Evolutionary conservation across 345 rosid genomes (phyloP), one percentile per base, ranked within the genome.

Genomic region (Corymbia maculata): DNA sequence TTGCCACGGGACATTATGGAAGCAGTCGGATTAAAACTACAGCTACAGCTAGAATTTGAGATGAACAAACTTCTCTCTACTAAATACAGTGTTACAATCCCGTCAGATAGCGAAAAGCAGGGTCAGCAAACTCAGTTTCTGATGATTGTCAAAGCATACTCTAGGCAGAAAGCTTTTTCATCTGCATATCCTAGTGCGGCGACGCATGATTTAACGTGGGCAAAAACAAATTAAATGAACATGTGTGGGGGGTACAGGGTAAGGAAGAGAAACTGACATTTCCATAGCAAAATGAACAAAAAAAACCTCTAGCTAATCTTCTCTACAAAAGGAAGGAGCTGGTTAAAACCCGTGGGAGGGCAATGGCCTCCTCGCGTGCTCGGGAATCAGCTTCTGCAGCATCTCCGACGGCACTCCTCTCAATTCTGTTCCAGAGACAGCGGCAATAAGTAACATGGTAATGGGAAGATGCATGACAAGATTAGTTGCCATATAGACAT

Each of bases 281-380:
- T 59, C 84, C 79, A 61, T 47, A 17, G 55, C 82, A 7, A 80
- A 80, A 79, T 28, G 64, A 52, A 49, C 2, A n/a, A 47, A 45
- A 36, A 3, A 75, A 42, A 49, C 82, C 28, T 75, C 84, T 75
- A 75, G 84, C 84, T 75, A 75, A 32, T 51, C 59, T 57, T 75
- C 68, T 55, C 68, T 79, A 87, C 64, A 52, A 53, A 88, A 84
- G 51, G 45, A 51, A 70, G 9, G 36, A 53, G 45, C 75, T 6
- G 19, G 10, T 93, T 91, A 94, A 59, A 92, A 90, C 80, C 92
- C 95, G 70, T 91, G 92, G 85, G 90, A 91, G 52, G 94, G 88
- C 55, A 93, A 93, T 50, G 94, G 95, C 91, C 93, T 94, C 89
- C 94, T 93, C 51, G 96, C 94, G 53, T 95, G 95, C 89, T 94